These are phyloP conservation scores for Claviceps pusilla DNA, from an alignment of 2,329 filamentous ascomycete genomes.

Conservation along the genomic window DNA sequence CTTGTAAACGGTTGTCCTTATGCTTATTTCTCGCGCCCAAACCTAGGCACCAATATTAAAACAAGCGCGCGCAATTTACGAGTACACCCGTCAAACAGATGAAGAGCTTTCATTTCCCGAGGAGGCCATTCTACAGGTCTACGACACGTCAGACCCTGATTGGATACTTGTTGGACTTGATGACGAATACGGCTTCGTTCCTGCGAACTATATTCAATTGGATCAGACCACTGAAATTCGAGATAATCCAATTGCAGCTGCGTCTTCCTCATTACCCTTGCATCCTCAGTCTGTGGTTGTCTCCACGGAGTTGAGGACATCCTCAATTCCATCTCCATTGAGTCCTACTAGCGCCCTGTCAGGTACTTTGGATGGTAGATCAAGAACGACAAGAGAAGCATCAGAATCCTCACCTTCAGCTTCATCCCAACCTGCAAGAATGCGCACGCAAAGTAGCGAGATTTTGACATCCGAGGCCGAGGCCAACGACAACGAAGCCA, in stretches of 20 bases:
- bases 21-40: neutral
- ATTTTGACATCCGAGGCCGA: conserved; percentile 16
- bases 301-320: conserved; percentile 17
- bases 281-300: conserved; percentile 22
- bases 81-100: conserved; percentile 92
- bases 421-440: conserved; percentile 14
- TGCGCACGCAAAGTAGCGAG: conserved; percentile 13
- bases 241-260: conserved; percentile 19
- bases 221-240: conserved; percentile 31
- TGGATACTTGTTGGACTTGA: conserved; percentile 86
- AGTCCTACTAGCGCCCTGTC: conserved; percentile 41
- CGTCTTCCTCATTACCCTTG: conserved; percentile 29
- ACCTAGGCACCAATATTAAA: conserved; percentile 47
- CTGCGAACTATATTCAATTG: conserved; percentile 87
- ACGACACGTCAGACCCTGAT: conserved; percentile 81
- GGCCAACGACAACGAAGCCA: conserved; percentile 16
- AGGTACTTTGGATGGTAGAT: conserved; percentile 36
- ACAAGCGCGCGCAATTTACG: conserved; percentile 84
- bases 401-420: conserved; percentile 12
- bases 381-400: conserved; percentile 17
- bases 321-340: conserved; percentile 14
- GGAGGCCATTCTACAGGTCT: conserved; percentile 69
- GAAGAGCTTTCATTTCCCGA: conserved; percentile 94
- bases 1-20: neutral
- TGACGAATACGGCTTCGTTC: conserved; percentile 83